These are phyloP conservation scores for Crucihimalaya himalaica DNA, from an alignment of 345 rosid species.

Conservation along the genomic window DNA sequence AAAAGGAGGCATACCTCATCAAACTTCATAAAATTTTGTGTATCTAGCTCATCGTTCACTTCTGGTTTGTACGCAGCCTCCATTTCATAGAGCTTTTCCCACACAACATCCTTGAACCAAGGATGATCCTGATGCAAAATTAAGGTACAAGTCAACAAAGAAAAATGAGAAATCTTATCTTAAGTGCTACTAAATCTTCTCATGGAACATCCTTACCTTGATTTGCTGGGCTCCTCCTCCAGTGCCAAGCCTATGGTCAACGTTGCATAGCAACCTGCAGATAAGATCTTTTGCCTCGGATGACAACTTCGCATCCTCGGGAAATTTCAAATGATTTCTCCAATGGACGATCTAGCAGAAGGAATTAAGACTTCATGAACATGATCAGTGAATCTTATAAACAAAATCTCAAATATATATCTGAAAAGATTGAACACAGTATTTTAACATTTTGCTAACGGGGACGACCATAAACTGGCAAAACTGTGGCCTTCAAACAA, in stretches of 20 bases:
- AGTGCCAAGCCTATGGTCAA: conserved; percentile 85
- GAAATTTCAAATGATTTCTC: conserved; percentile 87
- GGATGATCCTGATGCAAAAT: conserved; percentile 73
- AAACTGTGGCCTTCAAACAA: neutral
- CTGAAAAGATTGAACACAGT: neutral
- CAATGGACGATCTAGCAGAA: conserved; percentile 79
- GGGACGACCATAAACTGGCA: neutral
- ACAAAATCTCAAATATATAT: conserved; percentile 11
- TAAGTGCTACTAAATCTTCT: conserved; percentile 20
- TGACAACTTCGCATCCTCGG: conserved; percentile 73
- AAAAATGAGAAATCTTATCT: conserved; percentile 22
- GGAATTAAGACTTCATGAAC: conserved; percentile 22
- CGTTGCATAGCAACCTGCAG: conserved; percentile 81
- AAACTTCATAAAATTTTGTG: conserved; percentile 95
- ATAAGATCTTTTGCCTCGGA: conserved; percentile 86
- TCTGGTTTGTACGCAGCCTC: conserved; percentile 95
- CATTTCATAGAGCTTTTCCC: conserved; percentile 94
- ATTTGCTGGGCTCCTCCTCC: conserved; percentile 86
- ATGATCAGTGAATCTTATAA: conserved; percentile 23
- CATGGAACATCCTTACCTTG: conserved; percentile 57
- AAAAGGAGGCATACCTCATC: conserved; percentile 68
- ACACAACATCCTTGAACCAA: conserved; percentile 74
- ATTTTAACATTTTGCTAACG: conserved; percentile 15
- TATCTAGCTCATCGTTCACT: conserved; percentile 90
- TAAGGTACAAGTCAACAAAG: conserved; percentile 27